These are phyloP conservation scores for Amylocarpus encephaloides DNA, from an alignment of 2,329 filamentous ascomycete genomes.

Conservation along the genomic window DNA sequence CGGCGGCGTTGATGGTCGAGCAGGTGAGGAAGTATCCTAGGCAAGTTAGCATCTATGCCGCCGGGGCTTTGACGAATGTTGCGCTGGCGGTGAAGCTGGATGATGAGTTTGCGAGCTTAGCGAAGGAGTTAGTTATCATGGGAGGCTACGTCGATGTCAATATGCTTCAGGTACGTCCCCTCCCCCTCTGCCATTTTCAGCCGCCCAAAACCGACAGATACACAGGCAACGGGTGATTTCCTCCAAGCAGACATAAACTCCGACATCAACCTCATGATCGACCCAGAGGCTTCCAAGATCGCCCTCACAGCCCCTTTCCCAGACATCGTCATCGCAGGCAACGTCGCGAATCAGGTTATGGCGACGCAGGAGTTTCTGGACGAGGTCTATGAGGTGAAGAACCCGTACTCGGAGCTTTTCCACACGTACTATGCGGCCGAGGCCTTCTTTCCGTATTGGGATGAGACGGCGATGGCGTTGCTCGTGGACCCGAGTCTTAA, in stretches of 20 bases:
- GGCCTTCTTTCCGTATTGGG: slow-evolving; percentile 39
- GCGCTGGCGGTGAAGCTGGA: slow-evolving; percentile 42
- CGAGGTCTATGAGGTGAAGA: slow-evolving; percentile 34
- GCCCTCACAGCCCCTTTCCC: slow-evolving; percentile 42
- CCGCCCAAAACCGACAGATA: background rate
- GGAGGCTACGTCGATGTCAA: slow-evolving; percentile 43
- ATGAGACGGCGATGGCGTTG: slow-evolving; percentile 39
- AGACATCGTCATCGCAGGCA: slow-evolving; percentile 39
- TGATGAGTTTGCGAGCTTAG: slow-evolving; percentile 39
- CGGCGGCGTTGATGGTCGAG: slow-evolving; percentile 42
- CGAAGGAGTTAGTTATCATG: slow-evolving; percentile 44
- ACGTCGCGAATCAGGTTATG: slow-evolving; percentile 43
- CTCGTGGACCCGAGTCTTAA: slow-evolving; percentile 35
- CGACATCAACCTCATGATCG: slow-evolving; percentile 45
- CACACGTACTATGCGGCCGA: slow-evolving; percentile 32
- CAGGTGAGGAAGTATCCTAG: slow-evolving; percentile 43
- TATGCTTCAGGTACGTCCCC: slow-evolving; percentile 22
- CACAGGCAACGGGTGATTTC: slow-evolving; percentile 25
- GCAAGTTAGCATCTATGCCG: slow-evolving; percentile 42
- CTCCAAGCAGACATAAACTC: slow-evolving; percentile 27
- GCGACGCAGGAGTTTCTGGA: slow-evolving; percentile 35
- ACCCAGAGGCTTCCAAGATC: slow-evolving; percentile 45
- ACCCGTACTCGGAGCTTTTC: slow-evolving; percentile 35
- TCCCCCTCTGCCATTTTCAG: background rate
- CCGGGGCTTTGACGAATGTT: slow-evolving; percentile 43